These are phyloP conservation scores for Przewalskia tangutica DNA, from an alignment of 257 asterid species.

Conservation along the genomic window DNA sequence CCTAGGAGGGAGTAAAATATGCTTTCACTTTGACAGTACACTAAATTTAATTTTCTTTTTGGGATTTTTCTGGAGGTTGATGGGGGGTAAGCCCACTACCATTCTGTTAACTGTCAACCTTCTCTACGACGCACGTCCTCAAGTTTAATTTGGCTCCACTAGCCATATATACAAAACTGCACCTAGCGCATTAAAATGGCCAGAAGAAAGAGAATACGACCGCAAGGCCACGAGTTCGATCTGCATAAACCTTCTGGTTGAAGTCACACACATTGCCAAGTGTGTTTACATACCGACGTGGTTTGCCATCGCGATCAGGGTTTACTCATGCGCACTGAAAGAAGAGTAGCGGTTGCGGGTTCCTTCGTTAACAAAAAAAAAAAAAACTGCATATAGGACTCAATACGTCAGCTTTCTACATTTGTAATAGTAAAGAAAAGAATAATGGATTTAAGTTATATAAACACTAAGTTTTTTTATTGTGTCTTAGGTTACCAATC, in stretches of 20 bases:
- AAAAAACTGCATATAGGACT: not conserved
- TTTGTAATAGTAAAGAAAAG: not conserved
- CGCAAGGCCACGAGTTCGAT: no score
- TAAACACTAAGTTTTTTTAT: not conserved
- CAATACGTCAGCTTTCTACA: not conserved
- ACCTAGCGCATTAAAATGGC: no score
- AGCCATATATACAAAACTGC: not conserved
- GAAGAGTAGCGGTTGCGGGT: no score
- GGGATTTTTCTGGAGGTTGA: not conserved
- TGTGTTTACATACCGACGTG: no score
- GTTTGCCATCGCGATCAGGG: no score
- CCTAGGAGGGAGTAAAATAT: no score
- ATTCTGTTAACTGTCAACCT: not conserved
- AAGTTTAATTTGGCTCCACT: not conserved
- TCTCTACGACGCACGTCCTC: not conserved
- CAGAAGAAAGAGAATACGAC: no score
- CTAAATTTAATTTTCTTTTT: not conserved
- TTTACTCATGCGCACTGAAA: no score
- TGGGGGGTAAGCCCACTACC: not conserved
- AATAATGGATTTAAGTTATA: not conserved
- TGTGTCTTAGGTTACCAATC: no score
- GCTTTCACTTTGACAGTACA: not conserved
- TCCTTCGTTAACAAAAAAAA: no score
- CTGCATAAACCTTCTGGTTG: no score
- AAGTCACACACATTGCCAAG: no score